These are phyloP conservation scores for Candida sp. DNA, from an alignment of 1,139 yeast genomes.

Conservation along the genomic window DNA sequence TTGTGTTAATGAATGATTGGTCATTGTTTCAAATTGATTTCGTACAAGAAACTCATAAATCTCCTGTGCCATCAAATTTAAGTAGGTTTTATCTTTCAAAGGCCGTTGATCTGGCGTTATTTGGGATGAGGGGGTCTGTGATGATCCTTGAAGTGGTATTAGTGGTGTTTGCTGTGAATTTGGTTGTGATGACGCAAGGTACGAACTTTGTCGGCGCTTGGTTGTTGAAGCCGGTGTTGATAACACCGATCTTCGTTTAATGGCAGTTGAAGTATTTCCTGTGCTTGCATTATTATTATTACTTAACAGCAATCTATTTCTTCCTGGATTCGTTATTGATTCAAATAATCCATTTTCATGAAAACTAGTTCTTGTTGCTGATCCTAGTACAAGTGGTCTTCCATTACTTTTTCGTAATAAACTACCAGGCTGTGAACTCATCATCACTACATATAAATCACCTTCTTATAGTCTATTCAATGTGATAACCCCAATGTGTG, in stretches of 20 bases:
- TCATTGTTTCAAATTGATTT: slow-evolving; percentile 69
- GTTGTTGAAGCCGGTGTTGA: slow-evolving; percentile 38
- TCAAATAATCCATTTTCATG: slow-evolving; percentile 12
- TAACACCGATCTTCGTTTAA: slow-evolving; percentile 32
- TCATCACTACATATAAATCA: slow-evolving; percentile 1
- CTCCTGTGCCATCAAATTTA: slow-evolving; percentile 59
- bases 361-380: slow-evolving; percentile 32
- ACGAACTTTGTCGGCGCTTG: slow-evolving; percentile 29
- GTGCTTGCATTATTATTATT: neutral
- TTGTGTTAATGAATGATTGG: slow-evolving; percentile 64
- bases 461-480: neutral
- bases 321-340: slow-evolving; percentile 1
- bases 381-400: slow-evolving; percentile 32
- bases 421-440: slow-evolving; percentile 20
- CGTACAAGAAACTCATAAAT: slow-evolving; percentile 60
- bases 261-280: slow-evolving; percentile 7
- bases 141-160: slow-evolving; percentile 7
- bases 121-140: slow-evolving; percentile 7
- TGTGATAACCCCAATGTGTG: neutral
- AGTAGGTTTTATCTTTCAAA: slow-evolving; percentile 68
- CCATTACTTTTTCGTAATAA: slow-evolving; percentile 25
- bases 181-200: slow-evolving; percentile 7
- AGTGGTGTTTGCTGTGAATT: slow-evolving; percentile 7
- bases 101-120: slow-evolving; percentile 64
- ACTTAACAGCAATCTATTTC: slow-evolving; percentile 1